Conservation (phyloP, 2,329 filamentous ascomycete genomes). For the Aspergillus quadricinctus region DNA sequence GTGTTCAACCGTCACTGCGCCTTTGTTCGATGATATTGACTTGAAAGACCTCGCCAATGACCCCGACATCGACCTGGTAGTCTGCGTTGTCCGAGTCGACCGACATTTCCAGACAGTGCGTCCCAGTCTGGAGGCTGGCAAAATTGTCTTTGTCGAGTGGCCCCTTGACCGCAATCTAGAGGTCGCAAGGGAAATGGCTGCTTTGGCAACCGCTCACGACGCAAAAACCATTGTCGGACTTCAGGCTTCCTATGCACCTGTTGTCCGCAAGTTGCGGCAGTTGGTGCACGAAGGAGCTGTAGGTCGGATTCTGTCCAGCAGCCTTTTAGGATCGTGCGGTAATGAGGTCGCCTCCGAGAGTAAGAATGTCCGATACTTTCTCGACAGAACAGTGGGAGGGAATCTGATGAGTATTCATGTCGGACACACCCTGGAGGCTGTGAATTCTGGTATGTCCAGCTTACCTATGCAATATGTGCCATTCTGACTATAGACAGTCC, state of each 20-base stretch:
- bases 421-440: conserved; percentile 4
- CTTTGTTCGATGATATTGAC: not conserved
- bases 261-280: conserved; percentile 42
- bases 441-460: conserved; percentile 1
- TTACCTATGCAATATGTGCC: not conserved
- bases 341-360: conserved; percentile 5
- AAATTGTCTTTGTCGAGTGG: conserved; percentile 56
- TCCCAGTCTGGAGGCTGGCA: conserved; percentile 50
- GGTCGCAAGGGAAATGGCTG: conserved; percentile 42
- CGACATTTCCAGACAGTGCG: conserved; percentile 45
- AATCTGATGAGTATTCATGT: conserved; percentile 8
- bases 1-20: not conserved
- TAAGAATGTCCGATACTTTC: conserved; percentile 8
- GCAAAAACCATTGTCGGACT: conserved; percentile 46
- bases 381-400: conserved; percentile 8
- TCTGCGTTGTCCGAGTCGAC: conserved; percentile 50
- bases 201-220: conserved; percentile 29
- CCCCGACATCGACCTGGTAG: conserved; percentile 51
- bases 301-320: conserved; percentile 52
- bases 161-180: conserved; percentile 47
- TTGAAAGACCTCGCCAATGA: conserved; percentile 44
- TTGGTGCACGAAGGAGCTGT: conserved; percentile 45
- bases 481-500: not conserved
- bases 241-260: conserved; percentile 48
- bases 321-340: conserved; percentile 35